Evolutionary conservation across 2,329 filamentous ascomycete genomes (phyloP).

Genomic region (Alternaria atra): DNA sequence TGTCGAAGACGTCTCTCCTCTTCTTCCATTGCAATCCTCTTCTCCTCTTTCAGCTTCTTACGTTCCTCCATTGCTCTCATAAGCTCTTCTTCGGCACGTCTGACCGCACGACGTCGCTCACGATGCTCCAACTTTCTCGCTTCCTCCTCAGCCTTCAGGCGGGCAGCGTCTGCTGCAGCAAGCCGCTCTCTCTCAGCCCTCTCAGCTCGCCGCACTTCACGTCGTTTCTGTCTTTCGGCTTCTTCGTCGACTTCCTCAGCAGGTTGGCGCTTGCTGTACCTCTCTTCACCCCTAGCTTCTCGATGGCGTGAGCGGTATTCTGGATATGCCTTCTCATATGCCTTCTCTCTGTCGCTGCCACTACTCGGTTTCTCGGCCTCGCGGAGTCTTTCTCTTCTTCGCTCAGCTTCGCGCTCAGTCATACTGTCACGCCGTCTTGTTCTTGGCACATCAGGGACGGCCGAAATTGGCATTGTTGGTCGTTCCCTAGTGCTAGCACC

Average conservation of each 20-base stretch:
- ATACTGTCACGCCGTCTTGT: conserved; percentile 46
- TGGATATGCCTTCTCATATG: conserved; percentile 34
- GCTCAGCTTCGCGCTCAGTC: conserved; percentile 39
- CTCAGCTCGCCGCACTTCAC: conserved; percentile 40
- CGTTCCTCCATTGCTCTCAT: conserved; percentile 33
- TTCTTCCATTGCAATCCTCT: conserved; percentile 32
- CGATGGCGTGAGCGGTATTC: conserved; percentile 41
- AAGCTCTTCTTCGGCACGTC: conserved; percentile 34
- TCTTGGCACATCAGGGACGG: conserved; percentile 29
- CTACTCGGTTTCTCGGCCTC: conserved; percentile 35
- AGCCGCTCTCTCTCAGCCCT: conserved; percentile 39
- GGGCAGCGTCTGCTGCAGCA: conserved; percentile 38
- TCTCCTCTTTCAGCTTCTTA: conserved; percentile 29
- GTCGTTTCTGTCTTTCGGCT: conserved; percentile 37
- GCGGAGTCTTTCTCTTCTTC: conserved; percentile 29
- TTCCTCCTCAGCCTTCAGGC: conserved; percentile 35
- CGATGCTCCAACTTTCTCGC: conserved; percentile 34
- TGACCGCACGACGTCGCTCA: conserved; percentile 39
- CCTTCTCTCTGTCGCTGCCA: conserved; percentile 39
- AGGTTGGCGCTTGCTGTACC: conserved; percentile 39
- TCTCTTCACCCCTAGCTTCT: conserved; percentile 39
- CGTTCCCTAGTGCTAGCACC: conserved; percentile 41
- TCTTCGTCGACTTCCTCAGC: conserved; percentile 39
- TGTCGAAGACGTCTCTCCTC: conserved; percentile 42
- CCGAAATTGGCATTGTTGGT: conserved; percentile 26